These are phyloP conservation scores for Phytophthora brassicae DNA, from an alignment of 352 stramenopile species.

Conservation along the genomic window DNA sequence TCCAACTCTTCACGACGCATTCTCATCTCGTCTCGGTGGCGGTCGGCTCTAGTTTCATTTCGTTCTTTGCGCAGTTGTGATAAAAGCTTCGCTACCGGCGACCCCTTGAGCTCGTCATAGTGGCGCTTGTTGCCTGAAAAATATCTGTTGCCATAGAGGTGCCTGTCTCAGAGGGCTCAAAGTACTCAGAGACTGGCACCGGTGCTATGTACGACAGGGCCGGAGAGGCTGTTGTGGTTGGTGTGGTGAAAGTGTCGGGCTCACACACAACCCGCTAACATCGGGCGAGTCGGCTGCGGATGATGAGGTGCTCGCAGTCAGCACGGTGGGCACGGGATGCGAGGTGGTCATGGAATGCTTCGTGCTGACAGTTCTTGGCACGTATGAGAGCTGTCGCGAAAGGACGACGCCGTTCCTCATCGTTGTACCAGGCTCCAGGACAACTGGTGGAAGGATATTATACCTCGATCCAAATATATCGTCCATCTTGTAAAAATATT, in stretches of 20 bases:
- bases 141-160: too few species aligned
- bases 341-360: neutral
- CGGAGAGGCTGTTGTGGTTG: neutral
- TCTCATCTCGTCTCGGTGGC: neutral
- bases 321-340: too few species aligned
- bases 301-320: too few species aligned
- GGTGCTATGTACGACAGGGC: too few species aligned
- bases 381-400: neutral
- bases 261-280: too few species aligned
- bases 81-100: neutral
- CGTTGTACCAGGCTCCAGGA: neutral
- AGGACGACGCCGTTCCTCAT: neutral
- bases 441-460: neutral
- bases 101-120: neutral
- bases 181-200: neutral
- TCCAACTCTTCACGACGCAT: too few species aligned
- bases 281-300: too few species aligned
- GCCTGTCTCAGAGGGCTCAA: neutral
- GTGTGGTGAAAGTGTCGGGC: too few species aligned
- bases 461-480: neutral
- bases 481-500: constrained; percentile 1
- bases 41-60: neutral
- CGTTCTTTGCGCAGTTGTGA: neutral
- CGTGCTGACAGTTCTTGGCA: neutral
- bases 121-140: neutral